Evolutionary conservation across 2,329 filamentous ascomycete species (phyloP).

Genomic region (Diplodia seriata): DNA sequence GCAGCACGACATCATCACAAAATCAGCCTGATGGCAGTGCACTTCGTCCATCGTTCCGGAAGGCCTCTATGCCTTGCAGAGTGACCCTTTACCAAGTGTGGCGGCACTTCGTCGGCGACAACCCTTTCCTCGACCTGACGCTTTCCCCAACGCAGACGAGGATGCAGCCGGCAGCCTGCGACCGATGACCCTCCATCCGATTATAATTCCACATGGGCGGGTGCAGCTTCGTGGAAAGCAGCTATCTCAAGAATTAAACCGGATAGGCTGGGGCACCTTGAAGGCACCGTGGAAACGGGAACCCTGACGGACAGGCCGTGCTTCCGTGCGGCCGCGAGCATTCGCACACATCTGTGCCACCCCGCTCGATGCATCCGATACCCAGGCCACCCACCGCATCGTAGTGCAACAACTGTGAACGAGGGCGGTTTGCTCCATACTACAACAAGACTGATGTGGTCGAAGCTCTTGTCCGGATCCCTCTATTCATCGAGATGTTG

Average conservation of each 20-base stretch:
- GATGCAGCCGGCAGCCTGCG: constrained; percentile 15
- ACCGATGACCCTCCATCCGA: background rate
- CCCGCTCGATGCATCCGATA: background rate
- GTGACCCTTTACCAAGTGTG: constrained; percentile 4
- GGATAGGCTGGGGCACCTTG: constrained; percentile 10
- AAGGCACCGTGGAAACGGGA: constrained; percentile 9
- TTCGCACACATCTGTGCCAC: background rate
- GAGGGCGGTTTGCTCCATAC: background rate
- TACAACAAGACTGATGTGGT: background rate
- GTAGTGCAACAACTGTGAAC: background rate
- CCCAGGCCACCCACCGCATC: background rate
- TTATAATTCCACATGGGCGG: constrained; percentile 4
- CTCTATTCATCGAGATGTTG: background rate
- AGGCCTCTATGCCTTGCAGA: constrained; percentile 3
- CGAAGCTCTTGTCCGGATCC: background rate
- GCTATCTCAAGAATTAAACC: background rate
- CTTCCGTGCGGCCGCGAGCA: constrained; percentile 1
- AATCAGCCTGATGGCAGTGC: constrained; percentile 15
- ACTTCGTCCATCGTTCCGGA: background rate
- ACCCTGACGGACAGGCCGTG: constrained; percentile 11
- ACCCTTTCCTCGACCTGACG: constrained; percentile 7
- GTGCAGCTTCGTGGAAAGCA: constrained; percentile 15
- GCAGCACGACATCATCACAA: constrained; percentile 25
- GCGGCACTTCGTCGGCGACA: constrained; percentile 23
- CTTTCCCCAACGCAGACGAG: constrained; percentile 17